Base-by-base conservation (phyloP, 139 green algal genomes). In the Chlorella ohadii region DNA sequence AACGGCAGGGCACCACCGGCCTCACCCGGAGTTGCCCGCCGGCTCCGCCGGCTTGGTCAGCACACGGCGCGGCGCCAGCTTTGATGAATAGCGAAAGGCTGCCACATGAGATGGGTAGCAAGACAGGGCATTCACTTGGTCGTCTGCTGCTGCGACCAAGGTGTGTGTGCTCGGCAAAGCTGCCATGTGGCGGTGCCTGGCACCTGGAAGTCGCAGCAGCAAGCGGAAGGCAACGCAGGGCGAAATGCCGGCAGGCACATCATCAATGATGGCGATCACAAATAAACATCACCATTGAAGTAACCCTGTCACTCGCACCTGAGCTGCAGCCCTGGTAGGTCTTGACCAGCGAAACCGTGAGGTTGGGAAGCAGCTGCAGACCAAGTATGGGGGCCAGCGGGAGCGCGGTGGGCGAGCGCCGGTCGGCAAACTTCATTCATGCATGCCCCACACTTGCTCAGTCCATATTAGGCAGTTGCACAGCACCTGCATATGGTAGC, bases 21-120 rank as follows among this genome's bases (percentile, higher is more conserved):
- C 51, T 59, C 51, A 59, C 51, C 94, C 94, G 27, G 94, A 83
- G 78, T 97, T 97, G 78, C 85, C 88, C 2, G 88, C 76, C 0
- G 90, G 91, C 38, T 88, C 79, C 4, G 65, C 83, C 3, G 95
- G 95, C 44, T 96, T 94, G 1, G 95, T 98, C 38, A 98, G 89
- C 41, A 90, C 82, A 11, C 92, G 84, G 39, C 87, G 74, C 41
- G 78, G 78, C 33, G 67, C 75, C 51, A 86, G 38, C 31, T 71
- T 56, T 27, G 81, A 57, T 51, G 38, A 89, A 82, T 93, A 93
- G 25, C 65, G 71, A 59, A 90, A 92, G 55, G 72, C 64, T 71
- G 71, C 38, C 31, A 34, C 22, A 38, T 2, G 77, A 9, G 28
- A 28, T 25, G 51, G 51, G n/a, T n/a, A n/a, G n/a, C n/a, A n/a